These are phyloP conservation scores for Rutstroemia sp. DNA, from an alignment of 2,329 filamentous ascomycete species.

Conservation along the genomic window DNA sequence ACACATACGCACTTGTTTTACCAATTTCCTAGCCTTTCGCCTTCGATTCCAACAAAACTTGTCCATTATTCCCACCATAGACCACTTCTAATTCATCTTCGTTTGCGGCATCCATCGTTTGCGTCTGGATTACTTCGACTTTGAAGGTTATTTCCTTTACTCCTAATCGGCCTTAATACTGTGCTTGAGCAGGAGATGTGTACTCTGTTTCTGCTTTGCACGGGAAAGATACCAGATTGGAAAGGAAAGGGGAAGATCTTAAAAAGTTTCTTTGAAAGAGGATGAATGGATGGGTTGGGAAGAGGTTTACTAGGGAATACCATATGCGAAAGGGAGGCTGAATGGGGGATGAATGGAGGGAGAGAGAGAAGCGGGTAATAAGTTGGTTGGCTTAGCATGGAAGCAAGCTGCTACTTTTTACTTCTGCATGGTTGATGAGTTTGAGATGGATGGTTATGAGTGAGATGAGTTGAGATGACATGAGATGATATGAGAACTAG, in stretches of 20 bases:
- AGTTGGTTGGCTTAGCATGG: no score
- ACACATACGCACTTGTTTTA: background rate
- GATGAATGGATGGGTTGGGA: background rate
- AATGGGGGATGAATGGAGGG: background rate
- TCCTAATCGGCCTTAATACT: no score
- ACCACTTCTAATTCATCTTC: background rate
- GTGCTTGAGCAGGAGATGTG: no score
- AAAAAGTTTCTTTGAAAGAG: background rate
- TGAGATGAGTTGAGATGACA: no score
- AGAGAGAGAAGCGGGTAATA: background rate
- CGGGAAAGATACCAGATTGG: no score
- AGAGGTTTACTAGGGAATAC: background rate
- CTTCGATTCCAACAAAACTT: background rate
- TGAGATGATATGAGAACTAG: no score
- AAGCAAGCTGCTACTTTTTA: no score
- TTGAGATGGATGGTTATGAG: no score
- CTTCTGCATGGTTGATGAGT: no score
- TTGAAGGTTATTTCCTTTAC: background rate
- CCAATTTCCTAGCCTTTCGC: background rate
- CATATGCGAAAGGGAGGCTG: background rate
- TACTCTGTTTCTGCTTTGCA: no score
- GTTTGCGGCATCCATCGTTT: background rate
- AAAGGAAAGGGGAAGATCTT: no score
- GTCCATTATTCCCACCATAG: conserved; percentile 1
- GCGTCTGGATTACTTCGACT: background rate